phyloP scores from a whole-genome alignment of 1,139 yeast genomes.

The Hyphopichia pseudoburtonii region DNA sequence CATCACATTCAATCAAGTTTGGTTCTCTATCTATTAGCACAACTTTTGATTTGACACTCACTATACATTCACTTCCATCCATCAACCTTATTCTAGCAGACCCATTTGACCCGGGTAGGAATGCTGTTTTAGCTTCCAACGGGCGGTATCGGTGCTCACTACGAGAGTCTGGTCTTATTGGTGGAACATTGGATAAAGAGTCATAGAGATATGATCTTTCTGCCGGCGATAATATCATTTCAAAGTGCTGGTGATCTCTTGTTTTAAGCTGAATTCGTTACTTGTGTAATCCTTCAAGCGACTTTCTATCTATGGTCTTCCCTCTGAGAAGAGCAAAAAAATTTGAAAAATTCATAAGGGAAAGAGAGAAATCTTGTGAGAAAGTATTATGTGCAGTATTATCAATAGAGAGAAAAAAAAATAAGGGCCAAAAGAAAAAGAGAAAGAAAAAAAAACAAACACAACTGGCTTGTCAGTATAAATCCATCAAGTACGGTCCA shows the following conservation, averaged over 20 bases:
- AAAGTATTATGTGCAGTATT: neutral
- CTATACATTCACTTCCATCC: slow-evolving; percentile 92
- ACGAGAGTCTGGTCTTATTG: slow-evolving; percentile 84
- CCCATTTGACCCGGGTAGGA: slow-evolving; percentile 86
- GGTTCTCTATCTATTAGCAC: slow-evolving; percentile 48
- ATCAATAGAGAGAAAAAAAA: neutral
- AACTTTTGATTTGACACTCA: slow-evolving; percentile 84
- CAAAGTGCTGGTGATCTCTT: too few species aligned
- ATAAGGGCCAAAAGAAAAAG: neutral
- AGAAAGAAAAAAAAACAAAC: neutral
- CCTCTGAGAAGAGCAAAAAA: slow-evolving; percentile 1
- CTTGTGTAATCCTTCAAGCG: too few species aligned
- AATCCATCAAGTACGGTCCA: too few species aligned
- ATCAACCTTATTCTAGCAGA: slow-evolving; percentile 81
- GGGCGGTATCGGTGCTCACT: slow-evolving; percentile 75
- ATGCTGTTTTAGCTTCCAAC: slow-evolving; percentile 75
- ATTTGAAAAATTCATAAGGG: neutral
- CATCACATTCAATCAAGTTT: slow-evolving; percentile 66
- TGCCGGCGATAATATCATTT: slow-evolving; percentile 76
- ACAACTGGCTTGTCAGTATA: neutral
- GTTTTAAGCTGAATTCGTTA: too few species aligned
- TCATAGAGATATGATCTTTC: slow-evolving; percentile 80
- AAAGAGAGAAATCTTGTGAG: neutral
- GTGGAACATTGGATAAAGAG: slow-evolving; percentile 61
- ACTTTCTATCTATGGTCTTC: too few species aligned